Evolutionary conservation across 495 filamentous ascomycete genomes (phyloP), one percentile per base, ranked within the genome.

Genomic region (Penicillium steckii): DNA sequence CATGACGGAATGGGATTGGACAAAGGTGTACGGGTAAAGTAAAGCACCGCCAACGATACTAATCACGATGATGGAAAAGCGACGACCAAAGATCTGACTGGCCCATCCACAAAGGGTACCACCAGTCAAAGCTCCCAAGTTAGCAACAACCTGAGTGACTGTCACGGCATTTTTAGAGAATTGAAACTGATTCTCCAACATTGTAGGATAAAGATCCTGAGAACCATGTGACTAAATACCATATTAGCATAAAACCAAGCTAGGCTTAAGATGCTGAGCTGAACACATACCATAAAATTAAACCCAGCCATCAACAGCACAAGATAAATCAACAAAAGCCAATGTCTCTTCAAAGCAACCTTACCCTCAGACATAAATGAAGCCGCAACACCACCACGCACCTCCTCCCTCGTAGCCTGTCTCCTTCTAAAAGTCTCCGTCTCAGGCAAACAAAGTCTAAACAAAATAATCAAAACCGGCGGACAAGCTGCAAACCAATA

Each of bases 271-370:
- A 6, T 12, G 17, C 4, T 19, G n/a, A 8, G 9, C 23, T 15
- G 10, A 37, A 19, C 12, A 46, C 65, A 35, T 66, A 81, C 79
- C 89, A 93, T 90, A 68, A 93, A 94, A 67, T 94, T 95, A 77
- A 95, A 93, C 1, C 90, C 90, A 6, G 90, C 83, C 90, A 94
- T 94, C 13, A 95, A 74, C 17, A 94, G 68, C 17, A 95, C 88
- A 27, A 94, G 73, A 68, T 95, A 95, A 44, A 84, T 72, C 27
- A 94, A 72, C 4, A 95, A 67, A 15, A 91, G 45, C 90, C 90
- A 94, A 64, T 95, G 88, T 12, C 80, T 79, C 59, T 81, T 84
- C 10, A 95, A 56, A 0, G 88, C 89, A 1, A 90, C 83, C 58
- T 86, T 87, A 24, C 88, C 89, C 68, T 94, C 89, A 0, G 73